Evolutionary conservation across 345 rosid species (phyloP).

Genomic region (Syzygium jambos): DNA sequence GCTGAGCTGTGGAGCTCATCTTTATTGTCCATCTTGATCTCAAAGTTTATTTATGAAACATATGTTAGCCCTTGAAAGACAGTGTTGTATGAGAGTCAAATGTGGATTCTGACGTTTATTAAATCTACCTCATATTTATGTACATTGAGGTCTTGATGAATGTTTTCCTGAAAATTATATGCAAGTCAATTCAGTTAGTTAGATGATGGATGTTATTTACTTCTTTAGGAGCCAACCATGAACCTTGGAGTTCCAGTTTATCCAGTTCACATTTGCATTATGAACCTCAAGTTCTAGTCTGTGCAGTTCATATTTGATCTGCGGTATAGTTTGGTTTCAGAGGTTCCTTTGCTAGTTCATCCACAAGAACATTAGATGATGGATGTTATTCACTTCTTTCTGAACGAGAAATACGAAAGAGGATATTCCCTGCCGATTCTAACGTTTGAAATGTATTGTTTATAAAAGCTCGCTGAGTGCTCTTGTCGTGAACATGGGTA

Average conservation of each 20-base stretch:
- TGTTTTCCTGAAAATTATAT: background rate
- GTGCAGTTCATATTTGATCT: background rate
- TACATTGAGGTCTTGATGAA: background rate
- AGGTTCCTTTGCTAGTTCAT: background rate
- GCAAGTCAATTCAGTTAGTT: background rate
- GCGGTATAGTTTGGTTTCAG: background rate
- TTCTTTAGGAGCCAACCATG: background rate
- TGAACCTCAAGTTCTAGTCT: background rate
- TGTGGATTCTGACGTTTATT: background rate
- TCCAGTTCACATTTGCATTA: background rate
- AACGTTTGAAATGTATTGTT: background rate
- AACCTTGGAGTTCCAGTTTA: background rate
- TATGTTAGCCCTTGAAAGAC: background rate
- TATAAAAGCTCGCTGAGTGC: background rate
- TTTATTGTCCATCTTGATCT: background rate
- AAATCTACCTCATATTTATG: background rate
- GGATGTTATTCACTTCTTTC: background rate
- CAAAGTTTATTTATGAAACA: background rate
- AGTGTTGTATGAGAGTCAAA: background rate
- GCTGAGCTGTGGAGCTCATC: background rate
- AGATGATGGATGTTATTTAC: background rate
- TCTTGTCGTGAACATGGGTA: background rate
- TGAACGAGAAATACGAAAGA: background rate
- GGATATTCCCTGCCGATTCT: background rate
- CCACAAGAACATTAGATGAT: too few species aligned